Base-by-base conservation (phyloP, 495 filamentous ascomycete genomes). In the Rhizodiscina lignyota region DNA sequence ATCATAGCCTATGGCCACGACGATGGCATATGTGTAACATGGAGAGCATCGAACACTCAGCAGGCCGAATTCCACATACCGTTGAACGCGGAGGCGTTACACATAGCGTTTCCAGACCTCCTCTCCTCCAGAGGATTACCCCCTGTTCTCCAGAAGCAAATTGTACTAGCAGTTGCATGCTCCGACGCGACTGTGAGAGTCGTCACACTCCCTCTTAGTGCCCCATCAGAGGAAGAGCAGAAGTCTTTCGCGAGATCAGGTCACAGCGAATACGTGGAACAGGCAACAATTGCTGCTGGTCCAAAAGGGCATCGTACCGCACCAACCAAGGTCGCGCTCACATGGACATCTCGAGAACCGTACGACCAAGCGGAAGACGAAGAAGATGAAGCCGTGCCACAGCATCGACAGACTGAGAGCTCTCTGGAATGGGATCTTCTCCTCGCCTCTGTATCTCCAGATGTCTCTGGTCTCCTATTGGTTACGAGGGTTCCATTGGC, bases 1-100 rank as follows among this genome's bases (percentile, higher is more conserved):
- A 68, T 94, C 49, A 67, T 91, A 35, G 49, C 92, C 20, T 87
- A 89, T 50, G 83, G 77, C 36, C 76, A 89, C 41, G 76, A 83
- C 23, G 74, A 70, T 49, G 85, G 85, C 18, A 37, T 92, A 20
- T 75, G 72, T 26, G 54, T 91, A 18, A 44, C 85, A 18, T 94
- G 85, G 85, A n/a, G n/a, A n/a, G n/a, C n/a, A n/a, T n/a, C n/a
- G n/a, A n/a, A n/a, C n/a, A n/a, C n/a, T n/a, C n/a, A n/a, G n/a
- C n/a, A n/a, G n/a, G n/a, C n/a, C n/a, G n/a, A n/a, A n/a, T n/a
- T 59, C 17, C 52, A 58, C 21, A 30, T 63, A 4, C 18, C 47
- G 1, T 42, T 62, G 8, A 49, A 42, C 28, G 37, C 47, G 15
- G 49, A 50, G 21, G 56, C 59, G 13, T 42, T 59, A n/a, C 42